Conservation (phyloP, 345 rosid species). For the Microthlaspi erraticum region DNA sequence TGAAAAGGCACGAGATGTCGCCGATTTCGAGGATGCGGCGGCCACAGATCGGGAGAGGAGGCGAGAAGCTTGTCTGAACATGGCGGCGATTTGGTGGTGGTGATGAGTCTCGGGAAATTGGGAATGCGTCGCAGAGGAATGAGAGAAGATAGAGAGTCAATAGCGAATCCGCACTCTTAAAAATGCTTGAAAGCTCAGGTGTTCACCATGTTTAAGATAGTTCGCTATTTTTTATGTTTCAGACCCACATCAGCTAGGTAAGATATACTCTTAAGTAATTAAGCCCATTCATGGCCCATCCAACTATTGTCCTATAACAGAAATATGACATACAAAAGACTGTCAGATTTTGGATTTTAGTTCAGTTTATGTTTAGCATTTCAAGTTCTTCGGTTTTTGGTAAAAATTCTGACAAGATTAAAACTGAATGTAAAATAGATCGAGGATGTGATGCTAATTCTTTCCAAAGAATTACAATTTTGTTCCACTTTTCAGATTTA, state of each 20-base stretch:
- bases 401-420: background rate
- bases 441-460: background rate
- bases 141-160: slow-evolving; percentile 16
- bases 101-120: no score
- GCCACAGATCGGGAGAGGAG: slow-evolving; percentile 52
- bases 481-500: no score
- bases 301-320: background rate
- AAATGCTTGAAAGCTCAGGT: slow-evolving; percentile 30
- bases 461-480: no score
- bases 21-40: slow-evolving; percentile 42
- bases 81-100: slow-evolving; percentile 46
- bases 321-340: no score
- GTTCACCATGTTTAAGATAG: slow-evolving; percentile 4
- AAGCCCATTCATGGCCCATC: slow-evolving; percentile 1
- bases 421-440: background rate
- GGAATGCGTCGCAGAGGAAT: no score
- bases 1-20: slow-evolving; percentile 54
- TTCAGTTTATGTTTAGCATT: background rate
- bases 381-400: background rate
- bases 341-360: no score
- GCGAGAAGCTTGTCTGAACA: slow-evolving; percentile 61
- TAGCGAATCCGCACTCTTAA: slow-evolving; percentile 6
- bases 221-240: background rate
- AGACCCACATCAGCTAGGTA: background rate
- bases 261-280: background rate